phyloP scores from a whole-genome alignment of 1,284 basidiomycete species.

The Naganishia liquefaciens region DNA sequence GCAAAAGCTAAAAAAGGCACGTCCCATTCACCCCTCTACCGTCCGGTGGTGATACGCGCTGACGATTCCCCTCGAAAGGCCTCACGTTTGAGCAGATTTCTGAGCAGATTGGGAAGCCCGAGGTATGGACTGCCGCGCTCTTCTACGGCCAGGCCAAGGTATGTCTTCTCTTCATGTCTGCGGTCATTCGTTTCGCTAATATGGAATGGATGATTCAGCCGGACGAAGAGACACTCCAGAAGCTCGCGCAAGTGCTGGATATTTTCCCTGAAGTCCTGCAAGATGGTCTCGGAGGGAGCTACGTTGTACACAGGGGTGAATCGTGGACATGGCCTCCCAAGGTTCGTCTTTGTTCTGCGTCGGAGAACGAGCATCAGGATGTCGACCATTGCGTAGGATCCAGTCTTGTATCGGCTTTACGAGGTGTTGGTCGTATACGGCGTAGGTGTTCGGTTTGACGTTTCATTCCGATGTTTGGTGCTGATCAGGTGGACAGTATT shows the following conservation, averaged over 20 bases:
- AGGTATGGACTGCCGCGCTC: constrained; percentile 83
- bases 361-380: neutral
- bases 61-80: constrained; percentile 52
- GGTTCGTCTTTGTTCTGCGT: constrained; percentile 33
- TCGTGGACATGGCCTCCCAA: constrained; percentile 48
- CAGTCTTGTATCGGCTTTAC: constrained; percentile 79
- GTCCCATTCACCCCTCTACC: neutral
- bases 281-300: constrained; percentile 49
- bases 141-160: constrained; percentile 87
- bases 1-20: constrained; percentile 69
- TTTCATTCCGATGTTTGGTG: constrained; percentile 8
- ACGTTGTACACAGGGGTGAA: constrained; percentile 43
- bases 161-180: constrained; percentile 35
- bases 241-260: constrained; percentile 73
- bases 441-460: constrained; percentile 43
- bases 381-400: constrained; percentile 57
- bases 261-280: constrained; percentile 65
- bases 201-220: constrained; percentile 42
- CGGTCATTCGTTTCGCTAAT: neutral
- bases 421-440: constrained; percentile 84
- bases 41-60: too few relatives aligned
- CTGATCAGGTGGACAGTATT: constrained; percentile 29
- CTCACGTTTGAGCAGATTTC: constrained; percentile 73
- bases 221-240: constrained; percentile 61
- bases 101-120: constrained; percentile 69